phyloP scores from a whole-genome alignment of 306 rosid genomes.

The Dryas alaskensis region DNA sequence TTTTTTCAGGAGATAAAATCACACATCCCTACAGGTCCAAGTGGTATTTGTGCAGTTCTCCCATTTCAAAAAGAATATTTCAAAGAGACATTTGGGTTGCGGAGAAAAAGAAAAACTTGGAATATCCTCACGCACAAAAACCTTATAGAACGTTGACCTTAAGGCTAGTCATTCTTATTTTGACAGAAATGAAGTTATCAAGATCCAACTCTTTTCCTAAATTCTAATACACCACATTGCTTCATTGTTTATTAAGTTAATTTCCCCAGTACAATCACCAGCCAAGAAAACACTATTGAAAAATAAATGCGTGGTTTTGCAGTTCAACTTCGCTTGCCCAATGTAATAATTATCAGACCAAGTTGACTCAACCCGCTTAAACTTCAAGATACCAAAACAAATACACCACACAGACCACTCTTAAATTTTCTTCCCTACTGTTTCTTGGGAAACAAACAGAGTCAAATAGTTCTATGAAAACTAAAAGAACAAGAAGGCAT shows the following conservation, averaged over 20 bases:
- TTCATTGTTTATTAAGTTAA: not conserved
- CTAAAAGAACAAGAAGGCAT: constrained; percentile 11
- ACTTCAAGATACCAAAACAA: not conserved
- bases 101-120: not conserved
- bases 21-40: too few relatives aligned
- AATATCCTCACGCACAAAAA: not conserved
- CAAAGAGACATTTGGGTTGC: not conserved
- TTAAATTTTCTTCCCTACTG: not conserved
- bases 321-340: not conserved
- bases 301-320: not conserved
- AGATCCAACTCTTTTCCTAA: not conserved
- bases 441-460: constrained; percentile 12
- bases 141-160: not conserved
- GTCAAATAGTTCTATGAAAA: not conserved
- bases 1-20: too few relatives aligned
- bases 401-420: not conserved
- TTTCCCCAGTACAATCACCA: not conserved
- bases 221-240: not conserved
- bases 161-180: not conserved
- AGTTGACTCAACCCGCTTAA: not conserved
- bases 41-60: too few relatives aligned
- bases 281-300: not conserved
- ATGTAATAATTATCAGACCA: not conserved
- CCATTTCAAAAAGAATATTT: not conserved
- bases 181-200: not conserved